phyloP scores from a whole-genome alignment of 495 filamentous ascomycete species.

The Collariella sp. region DNA sequence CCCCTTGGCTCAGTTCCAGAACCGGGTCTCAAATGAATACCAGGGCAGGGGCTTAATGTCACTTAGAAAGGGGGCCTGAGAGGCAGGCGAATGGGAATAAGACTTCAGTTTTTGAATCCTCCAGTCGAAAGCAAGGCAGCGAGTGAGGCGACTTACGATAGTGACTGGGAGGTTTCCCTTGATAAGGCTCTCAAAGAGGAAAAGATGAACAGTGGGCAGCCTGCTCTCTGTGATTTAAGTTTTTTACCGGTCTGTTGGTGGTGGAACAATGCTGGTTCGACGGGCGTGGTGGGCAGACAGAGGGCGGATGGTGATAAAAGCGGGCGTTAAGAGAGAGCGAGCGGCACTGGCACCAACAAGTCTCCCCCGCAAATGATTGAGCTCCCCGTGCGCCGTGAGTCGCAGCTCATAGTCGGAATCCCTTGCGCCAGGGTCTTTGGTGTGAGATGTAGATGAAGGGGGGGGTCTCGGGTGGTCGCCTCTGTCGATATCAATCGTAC shows the following conservation, averaged over 20 bases:
- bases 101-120: not conserved
- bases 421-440: not conserved
- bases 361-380: conserved; percentile 1
- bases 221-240: not conserved
- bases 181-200: not conserved
- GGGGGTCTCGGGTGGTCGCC: not conserved
- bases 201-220: not conserved
- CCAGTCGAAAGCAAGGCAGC: not conserved
- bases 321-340: not conserved
- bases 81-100: conserved; percentile 1
- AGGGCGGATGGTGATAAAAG: not conserved
- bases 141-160: not conserved
- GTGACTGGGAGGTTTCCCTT: not conserved
- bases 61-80: not conserved
- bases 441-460: not conserved
- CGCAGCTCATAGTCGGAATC: not conserved
- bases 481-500: not conserved
- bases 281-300: not conserved
- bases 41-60: not conserved
- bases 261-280: not conserved
- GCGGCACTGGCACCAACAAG: not conserved
- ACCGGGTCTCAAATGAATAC: not conserved
- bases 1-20: not conserved
- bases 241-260: too few relatives aligned
- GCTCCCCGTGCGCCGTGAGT: not conserved